Conservation (phyloP, 2,329 filamentous ascomycete genomes). For the Talaromyces sp. region DNA sequence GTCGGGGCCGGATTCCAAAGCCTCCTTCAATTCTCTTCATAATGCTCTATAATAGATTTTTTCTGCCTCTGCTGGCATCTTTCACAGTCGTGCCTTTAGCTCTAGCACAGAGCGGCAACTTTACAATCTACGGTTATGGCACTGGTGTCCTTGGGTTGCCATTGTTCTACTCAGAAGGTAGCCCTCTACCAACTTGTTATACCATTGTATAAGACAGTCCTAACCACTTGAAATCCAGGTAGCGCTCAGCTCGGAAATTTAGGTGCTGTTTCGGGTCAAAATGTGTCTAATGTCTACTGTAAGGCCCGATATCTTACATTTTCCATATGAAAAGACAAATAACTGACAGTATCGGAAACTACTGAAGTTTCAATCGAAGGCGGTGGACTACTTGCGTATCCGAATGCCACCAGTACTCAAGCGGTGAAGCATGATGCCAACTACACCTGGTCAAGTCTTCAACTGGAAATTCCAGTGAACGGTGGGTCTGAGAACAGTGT, state of each 20-base stretch:
- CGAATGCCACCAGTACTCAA: conserved; percentile 6
- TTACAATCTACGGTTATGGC: conserved; percentile 13
- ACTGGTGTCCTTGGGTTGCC: neutral
- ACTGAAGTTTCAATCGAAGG: neutral
- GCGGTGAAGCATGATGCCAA: neutral
- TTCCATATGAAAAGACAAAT: neutral
- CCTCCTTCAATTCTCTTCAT: neutral
- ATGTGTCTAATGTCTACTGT: conserved; percentile 12
- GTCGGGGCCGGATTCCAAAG: neutral
- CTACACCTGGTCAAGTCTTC: conserved; percentile 2
- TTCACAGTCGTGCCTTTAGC: neutral
- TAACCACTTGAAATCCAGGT: neutral
- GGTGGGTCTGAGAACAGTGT: neutral
- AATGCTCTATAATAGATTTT: neutral
- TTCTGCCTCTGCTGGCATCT: neutral
- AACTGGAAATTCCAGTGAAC: neutral
- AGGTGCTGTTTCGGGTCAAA: neutral
- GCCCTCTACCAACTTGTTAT: neutral
- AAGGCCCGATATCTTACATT: neutral
- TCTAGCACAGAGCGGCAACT: neutral
- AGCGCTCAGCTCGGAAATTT: conserved; percentile 4
- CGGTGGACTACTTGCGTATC: conserved; percentile 3
- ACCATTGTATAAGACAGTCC: neutral
- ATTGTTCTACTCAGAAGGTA: conserved; percentile 6
- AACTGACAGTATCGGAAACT: neutral